Base-by-base conservation (phyloP, 2,329 filamentous ascomycete genomes). In the Colletotrichum viniferum region DNA sequence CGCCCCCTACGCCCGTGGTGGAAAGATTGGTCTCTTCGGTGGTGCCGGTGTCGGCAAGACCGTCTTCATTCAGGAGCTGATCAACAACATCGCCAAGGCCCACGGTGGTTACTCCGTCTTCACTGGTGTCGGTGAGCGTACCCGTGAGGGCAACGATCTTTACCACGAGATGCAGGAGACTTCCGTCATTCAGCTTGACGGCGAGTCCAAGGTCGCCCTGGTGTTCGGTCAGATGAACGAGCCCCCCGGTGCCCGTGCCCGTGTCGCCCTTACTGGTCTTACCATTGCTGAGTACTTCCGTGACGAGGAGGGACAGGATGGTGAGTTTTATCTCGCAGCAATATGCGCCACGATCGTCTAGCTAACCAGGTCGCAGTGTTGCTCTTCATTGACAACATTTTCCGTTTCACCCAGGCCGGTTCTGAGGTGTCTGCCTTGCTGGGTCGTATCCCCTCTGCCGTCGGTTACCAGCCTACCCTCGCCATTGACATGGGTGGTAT, bases 81-180 rank as follows among this genome's bases (percentile, higher is more conserved):
- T 99, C 91, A 99, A 99, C 96, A 99, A 99, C 94, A 98, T 99
- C 86, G 97, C 97, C 90, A 98, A 98, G 93, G 97, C 97, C 83
- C 97, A 99, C 92, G 97, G 97, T 98, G 97, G 97, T 98, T 99
- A 98, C 95, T 99, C 97, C 81, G 97, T 99, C 87, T 99, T 99
- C 94, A 98, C 96, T 86, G 97, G 97, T 96, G 97, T 99, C 89
- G 97, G 97, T 88, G 97, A 99, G 94, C 96, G 97, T 92, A 99
- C 97, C 86, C 97, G 97, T 95, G 97, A 99, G 94, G 97, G 97
- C 93, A 99, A 99, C 93, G 97, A 99, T 94, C 89, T 99, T 92
- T 99, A 99, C 94, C 96, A 99, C 91, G 97, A 99, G 93, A 99
- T 99, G 97, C 97, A 98, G 92, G 96, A 99, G 91, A 99, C 97